Conservation (phyloP, 2,329 filamentous ascomycete genomes). For the Pyricularia pennisetigena region DNA sequence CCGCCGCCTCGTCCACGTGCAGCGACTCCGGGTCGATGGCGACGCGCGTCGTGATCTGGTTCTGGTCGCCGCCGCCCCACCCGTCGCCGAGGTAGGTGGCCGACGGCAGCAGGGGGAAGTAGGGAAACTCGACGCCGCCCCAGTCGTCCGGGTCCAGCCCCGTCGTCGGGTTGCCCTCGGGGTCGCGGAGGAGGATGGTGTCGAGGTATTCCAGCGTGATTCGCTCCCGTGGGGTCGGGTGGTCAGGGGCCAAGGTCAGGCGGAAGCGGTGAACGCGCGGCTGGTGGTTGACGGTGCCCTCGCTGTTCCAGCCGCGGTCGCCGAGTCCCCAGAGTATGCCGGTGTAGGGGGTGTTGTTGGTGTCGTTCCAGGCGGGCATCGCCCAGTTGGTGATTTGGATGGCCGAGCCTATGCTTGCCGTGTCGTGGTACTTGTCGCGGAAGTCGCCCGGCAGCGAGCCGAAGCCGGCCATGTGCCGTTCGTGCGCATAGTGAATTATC, state of each 20-base stretch:
- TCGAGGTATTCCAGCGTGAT: conserved; percentile 52
- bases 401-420: conserved; percentile 55
- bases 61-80: conserved; percentile 47
- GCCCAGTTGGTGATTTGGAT: conserved; percentile 45
- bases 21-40: conserved; percentile 59
- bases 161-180: conserved; percentile 50
- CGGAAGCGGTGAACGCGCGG: conserved; percentile 58
- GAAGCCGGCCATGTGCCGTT: neutral
- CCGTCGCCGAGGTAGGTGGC: conserved; percentile 58
- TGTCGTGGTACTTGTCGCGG: conserved; percentile 60
- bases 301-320: conserved; percentile 65
- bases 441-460: conserved; percentile 48
- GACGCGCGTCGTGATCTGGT: conserved; percentile 30
- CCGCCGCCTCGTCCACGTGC: conserved; percentile 42
- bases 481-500: neutral
- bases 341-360: conserved; percentile 40
- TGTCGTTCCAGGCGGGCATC: conserved; percentile 19
- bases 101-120: conserved; percentile 52
- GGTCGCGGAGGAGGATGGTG: conserved; percentile 54
- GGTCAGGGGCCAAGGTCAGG: conserved; percentile 45
- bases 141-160: conserved; percentile 51
- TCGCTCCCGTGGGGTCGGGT: conserved; percentile 33
- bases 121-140: conserved; percentile 41
- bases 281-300: conserved; percentile 60
- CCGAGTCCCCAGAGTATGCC: conserved; percentile 55